Evolutionary conservation across 192 early-diverging fungal genomes (phyloP).

Genomic region (Entophlyctis luteolus): DNA sequence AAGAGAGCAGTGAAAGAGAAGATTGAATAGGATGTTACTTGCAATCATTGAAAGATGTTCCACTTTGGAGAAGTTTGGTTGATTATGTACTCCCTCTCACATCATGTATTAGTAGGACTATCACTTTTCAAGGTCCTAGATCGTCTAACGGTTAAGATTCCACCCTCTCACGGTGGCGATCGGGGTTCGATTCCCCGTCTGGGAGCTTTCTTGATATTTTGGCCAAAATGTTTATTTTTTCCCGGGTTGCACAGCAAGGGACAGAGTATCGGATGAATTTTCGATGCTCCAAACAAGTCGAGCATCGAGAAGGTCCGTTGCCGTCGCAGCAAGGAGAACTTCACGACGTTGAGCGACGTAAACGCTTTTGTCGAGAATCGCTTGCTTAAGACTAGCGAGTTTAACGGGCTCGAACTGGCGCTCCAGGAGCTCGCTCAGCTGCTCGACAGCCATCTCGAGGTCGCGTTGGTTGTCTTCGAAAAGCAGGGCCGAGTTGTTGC

Average conservation of each 20-base stretch:
- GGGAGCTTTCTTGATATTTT: too few species aligned
- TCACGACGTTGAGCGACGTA: constrained; percentile 88
- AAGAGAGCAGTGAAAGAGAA: not conserved
- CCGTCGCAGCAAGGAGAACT: constrained; percentile 85
- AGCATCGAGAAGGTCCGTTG: constrained; percentile 76
- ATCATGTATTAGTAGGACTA: too few species aligned
- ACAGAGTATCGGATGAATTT: not conserved
- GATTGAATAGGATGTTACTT: too few species aligned
- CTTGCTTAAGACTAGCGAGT: constrained; percentile 77
- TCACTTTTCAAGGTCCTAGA: too few species aligned
- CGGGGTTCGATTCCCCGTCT: too few species aligned
- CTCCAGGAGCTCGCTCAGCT: constrained; percentile 87
- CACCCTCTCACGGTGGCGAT: too few species aligned
- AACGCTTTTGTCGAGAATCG: constrained; percentile 87
- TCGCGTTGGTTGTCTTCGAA: constrained; percentile 99
- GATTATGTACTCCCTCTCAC: too few species aligned
- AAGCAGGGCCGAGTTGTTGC: constrained; percentile 80
- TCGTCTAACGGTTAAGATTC: too few species aligned
- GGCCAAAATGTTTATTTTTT: not conserved
- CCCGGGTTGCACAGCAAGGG: not conserved
- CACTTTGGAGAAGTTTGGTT: too few species aligned
- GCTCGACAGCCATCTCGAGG: constrained; percentile 96
- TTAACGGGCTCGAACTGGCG: constrained; percentile 64
- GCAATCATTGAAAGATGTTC: too few species aligned
- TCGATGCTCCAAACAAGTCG: constrained; percentile 65